These are phyloP conservation scores for Fusarium bulbicola DNA, from an alignment of 2,329 filamentous ascomycete genomes.

Conservation along the genomic window DNA sequence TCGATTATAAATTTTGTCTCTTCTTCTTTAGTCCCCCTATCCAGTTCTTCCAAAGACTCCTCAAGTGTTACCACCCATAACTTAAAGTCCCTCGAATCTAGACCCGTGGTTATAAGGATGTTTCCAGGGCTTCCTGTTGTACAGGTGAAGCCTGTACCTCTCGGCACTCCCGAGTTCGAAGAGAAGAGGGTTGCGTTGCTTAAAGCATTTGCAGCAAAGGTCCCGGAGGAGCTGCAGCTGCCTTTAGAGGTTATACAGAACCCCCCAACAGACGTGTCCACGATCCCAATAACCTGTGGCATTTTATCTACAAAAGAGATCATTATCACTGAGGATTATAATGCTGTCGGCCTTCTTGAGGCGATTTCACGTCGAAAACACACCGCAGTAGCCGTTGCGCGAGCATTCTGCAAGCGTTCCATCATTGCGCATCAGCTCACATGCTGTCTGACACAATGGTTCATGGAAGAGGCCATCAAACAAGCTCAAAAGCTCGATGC, in stretches of 20 bases:
- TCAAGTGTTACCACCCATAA: neutral
- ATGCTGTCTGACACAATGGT: slow-evolving; percentile 35
- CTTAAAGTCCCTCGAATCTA: neutral
- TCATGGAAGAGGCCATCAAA: slow-evolving; percentile 23
- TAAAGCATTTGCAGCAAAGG: slow-evolving; percentile 44
- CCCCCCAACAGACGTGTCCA: neutral
- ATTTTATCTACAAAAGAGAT: slow-evolving; percentile 3
- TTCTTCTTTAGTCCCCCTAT: neutral
- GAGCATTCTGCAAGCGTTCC: slow-evolving; percentile 30
- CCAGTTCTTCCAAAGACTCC: neutral
- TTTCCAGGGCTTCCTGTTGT: slow-evolving; percentile 21
- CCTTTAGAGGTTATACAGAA: slow-evolving; percentile 27
- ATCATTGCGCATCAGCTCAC: slow-evolving; percentile 32
- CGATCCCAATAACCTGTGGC: neutral
- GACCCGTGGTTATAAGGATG: neutral
- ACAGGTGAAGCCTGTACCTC: slow-evolving; percentile 16
- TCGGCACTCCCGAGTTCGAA: slow-evolving; percentile 42
- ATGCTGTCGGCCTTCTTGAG: neutral
- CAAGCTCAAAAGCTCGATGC: slow-evolving; percentile 15
- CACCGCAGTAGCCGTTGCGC: neutral
- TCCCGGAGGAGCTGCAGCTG: slow-evolving; percentile 45
- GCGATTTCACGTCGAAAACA: neutral
- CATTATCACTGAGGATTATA: neutral
- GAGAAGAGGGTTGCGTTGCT: slow-evolving; percentile 36
- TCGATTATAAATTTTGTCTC: neutral